A percentile compares a stretch with the other conserved stretches of the same genome.
These are phyloP conservation scores for Mediolabrus comicus DNA, from an alignment of 108 stramenopile species.

Conservation along the genomic window DNA sequence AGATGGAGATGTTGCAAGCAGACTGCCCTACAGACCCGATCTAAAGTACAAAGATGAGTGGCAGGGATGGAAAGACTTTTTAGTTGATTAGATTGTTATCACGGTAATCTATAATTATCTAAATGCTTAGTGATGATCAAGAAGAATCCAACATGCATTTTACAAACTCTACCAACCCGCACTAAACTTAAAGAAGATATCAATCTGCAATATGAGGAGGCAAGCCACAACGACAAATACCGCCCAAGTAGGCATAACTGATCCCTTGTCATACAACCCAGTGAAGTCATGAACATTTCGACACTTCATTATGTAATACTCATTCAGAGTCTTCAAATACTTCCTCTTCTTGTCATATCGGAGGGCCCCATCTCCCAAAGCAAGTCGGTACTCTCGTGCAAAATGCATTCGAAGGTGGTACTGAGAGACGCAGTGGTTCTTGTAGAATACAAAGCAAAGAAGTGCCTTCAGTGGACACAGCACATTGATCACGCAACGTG, in stretches of 20 bases:
- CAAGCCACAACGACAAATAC: background rate
- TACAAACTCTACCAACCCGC: conserved; percentile 10
- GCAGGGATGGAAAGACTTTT: conserved; percentile 70
- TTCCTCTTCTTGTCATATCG: conserved; percentile 17
- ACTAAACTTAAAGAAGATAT: conserved; percentile 7
- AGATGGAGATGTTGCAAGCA: conserved; percentile 53
- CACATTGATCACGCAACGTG: background rate
- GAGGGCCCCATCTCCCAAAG: background rate
- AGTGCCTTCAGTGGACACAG: background rate
- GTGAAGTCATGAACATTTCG: background rate
- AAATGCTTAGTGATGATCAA: too few relatives aligned
- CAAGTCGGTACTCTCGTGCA: conserved; percentile 12
- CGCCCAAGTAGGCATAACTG: background rate
- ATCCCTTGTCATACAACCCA: background rate
- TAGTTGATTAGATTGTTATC: conserved; percentile 24
- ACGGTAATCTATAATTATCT: too few relatives aligned
- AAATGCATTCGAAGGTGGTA: conserved; percentile 15
- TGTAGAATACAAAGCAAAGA: background rate
- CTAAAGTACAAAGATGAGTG: conserved; percentile 62
- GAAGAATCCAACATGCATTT: too few relatives aligned
- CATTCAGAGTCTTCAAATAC: conserved; percentile 11
- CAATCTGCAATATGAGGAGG: conserved; percentile 9
- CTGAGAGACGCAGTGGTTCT: conserved; percentile 4
- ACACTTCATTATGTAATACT: conserved; percentile 26
- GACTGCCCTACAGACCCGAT: conserved; percentile 67